phyloP scores from a whole-genome alignment of 345 rosid species.

The Bruguiera sexangula region DNA sequence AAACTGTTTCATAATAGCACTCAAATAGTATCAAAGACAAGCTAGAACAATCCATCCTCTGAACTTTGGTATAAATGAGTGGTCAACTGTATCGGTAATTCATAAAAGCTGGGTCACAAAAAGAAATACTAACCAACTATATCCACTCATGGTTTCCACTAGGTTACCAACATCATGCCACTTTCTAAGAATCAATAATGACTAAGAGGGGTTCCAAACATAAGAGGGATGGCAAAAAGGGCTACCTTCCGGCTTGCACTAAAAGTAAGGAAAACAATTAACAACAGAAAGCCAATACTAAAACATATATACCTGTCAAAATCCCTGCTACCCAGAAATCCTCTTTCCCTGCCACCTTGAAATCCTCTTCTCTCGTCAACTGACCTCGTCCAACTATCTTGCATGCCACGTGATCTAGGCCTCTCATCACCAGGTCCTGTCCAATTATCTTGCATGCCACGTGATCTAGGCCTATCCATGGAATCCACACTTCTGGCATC shows the following conservation, averaged over 20 bases:
- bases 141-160: too few species aligned
- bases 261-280: conserved; percentile 13
- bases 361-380: conserved; percentile 68
- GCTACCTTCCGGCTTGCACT: neutral
- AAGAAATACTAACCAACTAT: too few species aligned
- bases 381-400: conserved; percentile 63
- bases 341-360: conserved; percentile 81
- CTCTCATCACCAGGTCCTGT: conserved; percentile 61
- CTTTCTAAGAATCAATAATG: neutral
- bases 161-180: neutral
- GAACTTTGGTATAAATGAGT: too few species aligned
- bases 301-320: conserved; percentile 54
- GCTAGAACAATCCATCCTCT: too few species aligned
- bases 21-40: too few species aligned
- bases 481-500: conserved; percentile 61
- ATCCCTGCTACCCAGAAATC: conserved; percentile 66
- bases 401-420: conserved; percentile 74
- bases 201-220: neutral
- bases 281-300: conserved; percentile 2
- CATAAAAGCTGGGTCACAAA: too few species aligned
- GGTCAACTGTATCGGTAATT: too few species aligned
- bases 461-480: conserved; percentile 74
- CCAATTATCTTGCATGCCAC: conserved; percentile 68
- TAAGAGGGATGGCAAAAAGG: neutral
- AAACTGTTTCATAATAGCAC: too few species aligned